These are phyloP conservation scores for Schizophyllum commune DNA, from an alignment of 1,284 basidiomycete genomes.

Conservation along the genomic window DNA sequence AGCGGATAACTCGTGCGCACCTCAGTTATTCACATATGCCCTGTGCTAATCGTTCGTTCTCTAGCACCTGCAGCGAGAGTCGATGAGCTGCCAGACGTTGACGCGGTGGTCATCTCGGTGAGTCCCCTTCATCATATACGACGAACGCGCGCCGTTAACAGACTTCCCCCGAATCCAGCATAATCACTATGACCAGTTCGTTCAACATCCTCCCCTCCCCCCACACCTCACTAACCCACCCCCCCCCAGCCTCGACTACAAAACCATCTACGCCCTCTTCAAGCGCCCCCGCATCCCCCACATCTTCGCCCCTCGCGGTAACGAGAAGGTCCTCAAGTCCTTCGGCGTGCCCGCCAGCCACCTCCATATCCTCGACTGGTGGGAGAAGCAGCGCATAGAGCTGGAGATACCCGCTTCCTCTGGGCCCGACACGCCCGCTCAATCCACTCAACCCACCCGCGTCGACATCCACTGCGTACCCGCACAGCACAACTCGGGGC, in stretches of 20 bases:
- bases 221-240: slow-evolving; percentile 2
- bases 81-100: slow-evolving; percentile 55
- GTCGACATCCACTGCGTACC: slow-evolving; percentile 40
- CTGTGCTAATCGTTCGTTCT: not conserved
- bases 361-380: slow-evolving; percentile 65
- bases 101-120: slow-evolving; percentile 51
- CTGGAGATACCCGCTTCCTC: not conserved
- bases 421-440: not conserved
- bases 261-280: slow-evolving; percentile 19
- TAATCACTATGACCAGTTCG: slow-evolving; percentile 67
- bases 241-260: slow-evolving; percentile 33
- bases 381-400: slow-evolving; percentile 39
- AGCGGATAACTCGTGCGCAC: slow-evolving; percentile 36
- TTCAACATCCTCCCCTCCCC: not conserved
- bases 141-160: not conserved
- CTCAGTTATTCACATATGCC: not conserved
- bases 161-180: slow-evolving; percentile 25
- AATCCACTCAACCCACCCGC: slow-evolving; percentile 20
- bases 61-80: slow-evolving; percentile 46
- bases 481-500: slow-evolving; percentile 47
- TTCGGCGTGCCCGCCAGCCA: slow-evolving; percentile 31
- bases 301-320: slow-evolving; percentile 55
- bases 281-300: slow-evolving; percentile 33
- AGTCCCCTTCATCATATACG: not conserved
- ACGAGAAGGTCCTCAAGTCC: slow-evolving; percentile 39